Evolutionary conservation across 2,329 filamentous ascomycete genomes (phyloP), one percentile per base, ranked within the genome.

Genomic region (Waltergamsia citrina): DNA sequence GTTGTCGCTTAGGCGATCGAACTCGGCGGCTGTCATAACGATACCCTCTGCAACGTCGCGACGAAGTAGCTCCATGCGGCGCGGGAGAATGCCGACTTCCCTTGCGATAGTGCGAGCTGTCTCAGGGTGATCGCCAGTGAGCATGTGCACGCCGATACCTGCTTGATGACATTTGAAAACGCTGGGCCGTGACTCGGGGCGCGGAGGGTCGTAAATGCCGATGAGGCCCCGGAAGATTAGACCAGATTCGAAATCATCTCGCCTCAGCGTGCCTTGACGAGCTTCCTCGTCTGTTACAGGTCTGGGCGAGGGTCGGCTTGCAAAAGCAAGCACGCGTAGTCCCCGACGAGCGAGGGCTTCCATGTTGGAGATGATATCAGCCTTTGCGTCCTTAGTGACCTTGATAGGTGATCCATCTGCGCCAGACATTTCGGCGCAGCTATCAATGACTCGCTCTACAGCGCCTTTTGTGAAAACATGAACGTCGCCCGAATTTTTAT

Each of bases 121-220:
- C 29, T 71, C 65, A 1, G 69, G 69, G 43, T 80, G 74, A 41
- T 81, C 76, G 35, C 75, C 74, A 4, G 77, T 81, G 7, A 78
- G 65, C 74, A 79, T 78, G 48, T 78, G 74, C 3, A 78, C 74
- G 33, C 63, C 61, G 34, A 79, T 76, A 25, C 74, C 74, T 15
- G 74, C 74, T 24, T 61, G 58, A 37, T 74, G 69, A 42, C 72
- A 78, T 39, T 65, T 59, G 25, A 59, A 56, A 17, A 79, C 72
- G 62, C 25, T 63, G 59, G 14, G 66, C 59, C 15, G 42, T 4
- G 78, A 76, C 46, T 82, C 78, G 0, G 70, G 64, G 0, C 78
- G 74, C 37, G 78, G 78, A 8, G 79, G 78, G 40, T 82, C 78
- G 43, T 81, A 81, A 14, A 83, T 67, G 26, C 77, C 78, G 37